Base-by-base conservation (phyloP, 441 rosid species). In the Pelargonium exstipulatum region DNA sequence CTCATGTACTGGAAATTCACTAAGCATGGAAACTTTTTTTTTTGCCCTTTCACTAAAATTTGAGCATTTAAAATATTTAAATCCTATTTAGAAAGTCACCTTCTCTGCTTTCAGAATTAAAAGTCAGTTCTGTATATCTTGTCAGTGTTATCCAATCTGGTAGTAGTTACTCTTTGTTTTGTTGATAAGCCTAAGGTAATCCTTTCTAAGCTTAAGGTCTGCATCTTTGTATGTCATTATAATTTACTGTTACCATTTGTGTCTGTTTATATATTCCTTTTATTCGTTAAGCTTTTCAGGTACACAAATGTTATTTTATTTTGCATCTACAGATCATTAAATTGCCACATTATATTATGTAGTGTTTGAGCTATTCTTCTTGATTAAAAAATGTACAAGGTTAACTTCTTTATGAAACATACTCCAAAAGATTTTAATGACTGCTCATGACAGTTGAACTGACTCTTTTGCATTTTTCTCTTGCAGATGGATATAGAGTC, bases 401-500 rank as follows among this genome's bases (percentile, higher is more conserved):
- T 69, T 16, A 43, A 32, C 4, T 29, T 43, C 46, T 62, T 60
- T 53, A 29, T 55, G 69, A 37, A 58, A 58, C 69, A 69, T 22
- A 46, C 58, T 20, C 64, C 63, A n/a, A 53, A 9, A 1, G 43
- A 66, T 60, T 5, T 22, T 68, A 63, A 24, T 14, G 17, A 55
- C 55, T 22, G 40, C 14, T 1, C 24, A 53, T 57, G n/a, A 68
- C 65, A 43, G 51, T 73, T 74, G 46, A 64, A 68, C 68, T 77
- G 60, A 76, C 66, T 55, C n/a, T 75, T 53, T 62, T 73, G 17
- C 32, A 72, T 72, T 64, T 48, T 57, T 64, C 69, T 78, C 69
- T 64, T 81, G 87, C 98, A 92, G 97, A 81, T 84, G 73, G 86
- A 82, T 70, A 75, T 83, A 35, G 95, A 89, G 81, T 87, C 84